phyloP scores from a whole-genome alignment of 2,329 filamentous ascomycete genomes.

The Pyrenochaeta sp. region DNA sequence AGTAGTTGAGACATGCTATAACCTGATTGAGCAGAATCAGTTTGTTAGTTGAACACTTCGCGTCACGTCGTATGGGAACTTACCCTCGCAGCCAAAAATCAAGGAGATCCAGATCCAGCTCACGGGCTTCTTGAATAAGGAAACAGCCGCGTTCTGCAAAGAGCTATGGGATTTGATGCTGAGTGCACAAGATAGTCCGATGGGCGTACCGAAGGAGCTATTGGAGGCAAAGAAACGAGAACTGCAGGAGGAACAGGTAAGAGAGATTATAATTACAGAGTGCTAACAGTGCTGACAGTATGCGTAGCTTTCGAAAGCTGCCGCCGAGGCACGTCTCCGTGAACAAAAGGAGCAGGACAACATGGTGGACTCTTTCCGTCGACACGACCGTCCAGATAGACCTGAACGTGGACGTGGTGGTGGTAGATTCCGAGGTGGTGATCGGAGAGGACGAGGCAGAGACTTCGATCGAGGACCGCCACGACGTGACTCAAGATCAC shows the following conservation, averaged over 20 bases:
- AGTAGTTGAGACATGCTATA: slow-evolving; percentile 83
- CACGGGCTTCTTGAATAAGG: slow-evolving; percentile 93
- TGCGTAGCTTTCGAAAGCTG: slow-evolving; percentile 80
- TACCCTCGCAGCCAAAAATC: slow-evolving; percentile 78
- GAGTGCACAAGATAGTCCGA: slow-evolving; percentile 85
- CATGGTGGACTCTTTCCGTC: slow-evolving; percentile 71
- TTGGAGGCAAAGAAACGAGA: slow-evolving; percentile 96
- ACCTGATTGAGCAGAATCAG: slow-evolving; percentile 74
- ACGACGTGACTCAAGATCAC: slow-evolving; percentile 61
- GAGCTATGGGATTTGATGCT: slow-evolving; percentile 91
- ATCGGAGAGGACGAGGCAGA: slow-evolving; percentile 53
- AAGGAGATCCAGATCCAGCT: slow-evolving; percentile 95
- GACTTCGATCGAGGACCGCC: slow-evolving; percentile 59
- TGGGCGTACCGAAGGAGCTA: slow-evolving; percentile 92
- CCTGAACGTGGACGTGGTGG: slow-evolving; percentile 58
- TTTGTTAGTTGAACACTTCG: slow-evolving; percentile 67
- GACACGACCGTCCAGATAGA: slow-evolving; percentile 63
- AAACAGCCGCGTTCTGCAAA: slow-evolving; percentile 88
- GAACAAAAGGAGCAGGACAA: slow-evolving; percentile 72
- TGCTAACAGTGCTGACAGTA: slow-evolving; percentile 27
- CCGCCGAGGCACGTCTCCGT: slow-evolving; percentile 75
- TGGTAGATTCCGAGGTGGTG: slow-evolving; percentile 54
- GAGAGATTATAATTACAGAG: slow-evolving; percentile 6
- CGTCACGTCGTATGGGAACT: slow-evolving; percentile 12
- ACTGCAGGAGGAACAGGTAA: slow-evolving; percentile 91